Evolutionary conservation across 345 rosid species (phyloP).

Genomic region (Populus euphratica): DNA sequence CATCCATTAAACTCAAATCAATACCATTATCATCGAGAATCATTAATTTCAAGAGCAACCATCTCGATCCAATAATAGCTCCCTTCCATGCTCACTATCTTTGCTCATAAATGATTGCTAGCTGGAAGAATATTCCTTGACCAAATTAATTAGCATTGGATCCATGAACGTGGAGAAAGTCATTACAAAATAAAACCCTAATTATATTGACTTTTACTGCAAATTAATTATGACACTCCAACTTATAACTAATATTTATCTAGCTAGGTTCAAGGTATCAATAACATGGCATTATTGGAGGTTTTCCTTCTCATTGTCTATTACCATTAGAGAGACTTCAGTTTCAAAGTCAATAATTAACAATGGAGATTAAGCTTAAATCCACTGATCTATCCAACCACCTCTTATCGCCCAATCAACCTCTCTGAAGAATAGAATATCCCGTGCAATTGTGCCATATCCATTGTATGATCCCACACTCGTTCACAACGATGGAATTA

Average conservation of each 20-base stretch:
- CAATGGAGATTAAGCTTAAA: not conserved
- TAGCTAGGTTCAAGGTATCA: conserved; percentile 1
- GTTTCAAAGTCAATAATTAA: not conserved
- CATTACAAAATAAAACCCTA: not conserved
- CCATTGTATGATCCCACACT: conserved; percentile 2
- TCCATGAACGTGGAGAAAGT: not conserved
- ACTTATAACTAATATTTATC: not conserved
- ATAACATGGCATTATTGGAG: not conserved
- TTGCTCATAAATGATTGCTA: not conserved
- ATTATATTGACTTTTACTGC: not conserved
- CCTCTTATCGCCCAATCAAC: not conserved
- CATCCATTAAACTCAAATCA: too few relatives aligned
- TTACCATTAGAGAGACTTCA: not conserved
- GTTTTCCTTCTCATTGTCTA: not conserved
- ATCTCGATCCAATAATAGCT: too few relatives aligned
- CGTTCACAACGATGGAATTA: not conserved
- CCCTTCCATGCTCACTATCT: not conserved
- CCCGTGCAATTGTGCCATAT: not conserved
- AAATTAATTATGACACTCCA: not conserved
- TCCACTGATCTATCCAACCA: not conserved
- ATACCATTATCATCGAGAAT: too few relatives aligned
- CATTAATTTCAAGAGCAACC: too few relatives aligned
- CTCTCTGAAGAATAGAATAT: conserved; percentile 5
- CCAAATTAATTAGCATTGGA: not conserved
- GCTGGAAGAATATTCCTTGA: not conserved